Evolutionary conservation across 768 basidiomycete genomes (phyloP).

Genomic region (Tricholoma terreum): DNA sequence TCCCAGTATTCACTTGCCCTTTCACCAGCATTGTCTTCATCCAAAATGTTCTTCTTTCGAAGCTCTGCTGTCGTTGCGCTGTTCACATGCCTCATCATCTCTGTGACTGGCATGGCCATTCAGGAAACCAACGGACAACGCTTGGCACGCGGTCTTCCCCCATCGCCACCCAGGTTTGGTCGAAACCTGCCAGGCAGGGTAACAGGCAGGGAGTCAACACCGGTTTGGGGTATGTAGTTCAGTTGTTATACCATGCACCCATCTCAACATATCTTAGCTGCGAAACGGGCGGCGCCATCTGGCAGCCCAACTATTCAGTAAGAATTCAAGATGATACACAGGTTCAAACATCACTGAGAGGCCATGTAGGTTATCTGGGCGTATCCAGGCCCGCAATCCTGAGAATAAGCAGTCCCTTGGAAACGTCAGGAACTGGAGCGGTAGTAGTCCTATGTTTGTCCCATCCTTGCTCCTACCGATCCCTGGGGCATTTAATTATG

Average conservation of each 20-base stretch:
- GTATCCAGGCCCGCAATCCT: slow-evolving; percentile 32
- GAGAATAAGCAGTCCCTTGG: slow-evolving; percentile 28
- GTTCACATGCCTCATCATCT: slow-evolving; percentile 20
- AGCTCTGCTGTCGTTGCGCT: slow-evolving; percentile 20
- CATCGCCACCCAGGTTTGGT: slow-evolving; percentile 34
- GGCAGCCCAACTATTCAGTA: slow-evolving; percentile 25
- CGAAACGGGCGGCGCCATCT: slow-evolving; percentile 20
- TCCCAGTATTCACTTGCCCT: neutral
- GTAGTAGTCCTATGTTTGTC: slow-evolving; percentile 22
- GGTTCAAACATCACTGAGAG: slow-evolving; percentile 1
- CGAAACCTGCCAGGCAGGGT: slow-evolving; percentile 26
- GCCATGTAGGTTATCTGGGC: slow-evolving; percentile 29
- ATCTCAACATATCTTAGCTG: slow-evolving; percentile 11
- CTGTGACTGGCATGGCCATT: slow-evolving; percentile 16
- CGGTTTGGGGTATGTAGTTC: slow-evolving; percentile 16
- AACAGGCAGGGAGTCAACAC: neutral
- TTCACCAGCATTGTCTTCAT: neutral
- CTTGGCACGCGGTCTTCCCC: slow-evolving; percentile 44
- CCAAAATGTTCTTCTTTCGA: slow-evolving; percentile 17
- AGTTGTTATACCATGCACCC: neutral
- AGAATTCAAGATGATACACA: neutral
- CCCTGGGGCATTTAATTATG: neutral
- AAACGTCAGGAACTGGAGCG: slow-evolving; percentile 32
- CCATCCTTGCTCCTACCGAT: neutral
- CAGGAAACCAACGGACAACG: slow-evolving; percentile 41